Conservation (phyloP, 1,284 basidiomycete species). For the Omphalotus olearius region DNA sequence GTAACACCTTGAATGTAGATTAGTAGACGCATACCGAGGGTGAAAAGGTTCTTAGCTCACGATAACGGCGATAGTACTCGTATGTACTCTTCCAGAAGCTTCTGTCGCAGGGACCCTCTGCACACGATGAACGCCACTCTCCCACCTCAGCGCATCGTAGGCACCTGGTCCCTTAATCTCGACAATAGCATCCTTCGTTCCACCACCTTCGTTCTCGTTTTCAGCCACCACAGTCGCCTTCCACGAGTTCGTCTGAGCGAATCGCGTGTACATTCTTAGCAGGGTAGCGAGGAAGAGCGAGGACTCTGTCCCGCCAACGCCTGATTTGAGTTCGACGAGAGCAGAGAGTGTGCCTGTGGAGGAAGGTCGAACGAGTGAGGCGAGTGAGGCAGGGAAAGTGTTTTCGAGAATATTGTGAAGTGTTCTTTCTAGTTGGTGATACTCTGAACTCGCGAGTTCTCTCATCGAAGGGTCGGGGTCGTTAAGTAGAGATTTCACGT, state of each 20-base stretch:
- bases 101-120: slow-evolving; percentile 94
- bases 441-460: slow-evolving; percentile 73
- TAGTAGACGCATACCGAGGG: slow-evolving; percentile 1
- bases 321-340: slow-evolving; percentile 88
- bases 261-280: slow-evolving; percentile 79
- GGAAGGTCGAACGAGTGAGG: slow-evolving; percentile 72
- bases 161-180: slow-evolving; percentile 77
- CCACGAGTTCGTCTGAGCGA: slow-evolving; percentile 54
- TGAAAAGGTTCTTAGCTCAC: slow-evolving; percentile 42
- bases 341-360: slow-evolving; percentile 66
- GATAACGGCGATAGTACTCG: slow-evolving; percentile 86
- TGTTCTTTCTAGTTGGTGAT: slow-evolving; percentile 42
- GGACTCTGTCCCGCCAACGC: slow-evolving; percentile 90
- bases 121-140: slow-evolving; percentile 94
- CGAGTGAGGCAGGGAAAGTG: slow-evolving; percentile 67
- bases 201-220: slow-evolving; percentile 56
- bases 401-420: slow-evolving; percentile 46
- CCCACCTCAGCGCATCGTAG: slow-evolving; percentile 82
- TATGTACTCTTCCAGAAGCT: slow-evolving; percentile 83
- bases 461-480: slow-evolving; percentile 79
- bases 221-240: slow-evolving; percentile 48
- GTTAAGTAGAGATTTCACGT: slow-evolving; percentile 58
- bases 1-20: slow-evolving; percentile 58
- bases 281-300: slow-evolving; percentile 81
- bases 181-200: slow-evolving; percentile 81